Conservation (phyloP, 768 basidiomycete species). For the Tephrocybe sp. region DNA sequence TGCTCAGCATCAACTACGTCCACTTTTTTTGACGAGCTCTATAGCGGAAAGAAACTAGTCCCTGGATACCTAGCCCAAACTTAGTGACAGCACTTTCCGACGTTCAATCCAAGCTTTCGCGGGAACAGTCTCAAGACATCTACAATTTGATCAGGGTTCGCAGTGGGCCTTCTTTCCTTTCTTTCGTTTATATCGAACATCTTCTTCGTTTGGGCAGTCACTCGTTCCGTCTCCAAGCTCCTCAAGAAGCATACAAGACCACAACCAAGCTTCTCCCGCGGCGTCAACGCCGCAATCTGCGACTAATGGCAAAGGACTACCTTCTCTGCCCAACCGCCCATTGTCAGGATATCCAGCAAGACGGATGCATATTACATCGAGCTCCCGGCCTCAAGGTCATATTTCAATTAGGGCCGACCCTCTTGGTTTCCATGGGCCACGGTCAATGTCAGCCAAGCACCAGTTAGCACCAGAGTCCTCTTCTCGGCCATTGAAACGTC, state of each 20-base stretch:
- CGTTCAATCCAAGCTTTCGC: constrained; percentile 25
- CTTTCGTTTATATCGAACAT: constrained; percentile 37
- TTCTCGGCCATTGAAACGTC: constrained; percentile 34
- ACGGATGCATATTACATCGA: constrained; percentile 15
- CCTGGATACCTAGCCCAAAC: constrained; percentile 44
- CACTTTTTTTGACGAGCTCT: constrained; percentile 5
- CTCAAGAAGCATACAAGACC: constrained; percentile 1
- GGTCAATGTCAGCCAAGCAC: constrained; percentile 14
- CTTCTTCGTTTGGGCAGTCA: constrained; percentile 46
- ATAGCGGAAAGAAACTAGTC: constrained; percentile 41
- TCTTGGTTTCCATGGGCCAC: not conserved
- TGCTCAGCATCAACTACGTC: not conserved
- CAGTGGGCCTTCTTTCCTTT: constrained; percentile 41
- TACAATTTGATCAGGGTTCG: constrained; percentile 57
- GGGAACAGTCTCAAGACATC: constrained; percentile 28
- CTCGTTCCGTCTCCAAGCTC: constrained; percentile 24
- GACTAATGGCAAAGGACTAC: constrained; percentile 3
- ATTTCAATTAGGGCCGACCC: not conserved
- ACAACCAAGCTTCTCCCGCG: constrained; percentile 7
- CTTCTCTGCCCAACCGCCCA: constrained; percentile 10
- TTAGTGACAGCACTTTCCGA: constrained; percentile 34
- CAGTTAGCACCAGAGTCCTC: constrained; percentile 25
- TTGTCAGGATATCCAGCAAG: constrained; percentile 10
- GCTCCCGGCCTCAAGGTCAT: constrained; percentile 5
- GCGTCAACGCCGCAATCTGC: constrained; percentile 2